These are phyloP conservation scores for Apiospora saccharicola DNA, from an alignment of 2,329 filamentous ascomycete species.

Conservation along the genomic window DNA sequence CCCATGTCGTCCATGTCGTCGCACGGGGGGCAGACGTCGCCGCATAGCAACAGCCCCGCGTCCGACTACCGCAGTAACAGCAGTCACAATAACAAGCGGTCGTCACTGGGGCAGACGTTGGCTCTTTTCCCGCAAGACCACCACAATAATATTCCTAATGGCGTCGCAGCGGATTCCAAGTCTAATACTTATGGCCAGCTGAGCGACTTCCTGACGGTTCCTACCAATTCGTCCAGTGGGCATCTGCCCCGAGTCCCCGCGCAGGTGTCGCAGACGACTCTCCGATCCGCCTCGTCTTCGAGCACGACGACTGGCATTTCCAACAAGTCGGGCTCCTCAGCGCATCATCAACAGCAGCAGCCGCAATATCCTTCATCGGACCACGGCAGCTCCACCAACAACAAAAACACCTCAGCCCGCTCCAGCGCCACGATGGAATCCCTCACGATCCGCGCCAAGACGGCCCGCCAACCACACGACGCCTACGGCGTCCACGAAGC, in stretches of 20 bases:
- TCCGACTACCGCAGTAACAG: slow-evolving; percentile 23
- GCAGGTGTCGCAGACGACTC: slow-evolving; percentile 3
- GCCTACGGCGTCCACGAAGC: slow-evolving; percentile 49
- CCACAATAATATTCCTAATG: neutral
- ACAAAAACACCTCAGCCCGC: slow-evolving; percentile 41
- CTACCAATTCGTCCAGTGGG: slow-evolving; percentile 33
- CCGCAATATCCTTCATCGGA: neutral
- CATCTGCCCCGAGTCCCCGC: neutral
- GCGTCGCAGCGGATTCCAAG: slow-evolving; percentile 29
- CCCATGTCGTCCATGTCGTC: slow-evolving; percentile 45
- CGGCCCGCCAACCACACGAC: slow-evolving; percentile 39
- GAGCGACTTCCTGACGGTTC: slow-evolving; percentile 53
- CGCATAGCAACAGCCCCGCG: slow-evolving; percentile 33
- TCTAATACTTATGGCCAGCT: slow-evolving; percentile 48
- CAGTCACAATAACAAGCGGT: neutral
- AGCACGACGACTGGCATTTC: slow-evolving; percentile 5
- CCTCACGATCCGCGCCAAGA: slow-evolving; percentile 28
- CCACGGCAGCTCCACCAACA: neutral
- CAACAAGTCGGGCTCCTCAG: neutral
- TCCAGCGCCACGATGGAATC: slow-evolving; percentile 48
- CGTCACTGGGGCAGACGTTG: neutral
- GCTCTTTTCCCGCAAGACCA: neutral
- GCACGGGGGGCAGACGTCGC: slow-evolving; percentile 38
- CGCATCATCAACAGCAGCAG: too few relatives aligned
- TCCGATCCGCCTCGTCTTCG: neutral